A percentile compares a stretch with the other conserved stretches of the same genome.
phyloP scores from a whole-genome alignment of 2,329 filamentous ascomycete genomes.

The Hymenoscyphus occultus region DNA sequence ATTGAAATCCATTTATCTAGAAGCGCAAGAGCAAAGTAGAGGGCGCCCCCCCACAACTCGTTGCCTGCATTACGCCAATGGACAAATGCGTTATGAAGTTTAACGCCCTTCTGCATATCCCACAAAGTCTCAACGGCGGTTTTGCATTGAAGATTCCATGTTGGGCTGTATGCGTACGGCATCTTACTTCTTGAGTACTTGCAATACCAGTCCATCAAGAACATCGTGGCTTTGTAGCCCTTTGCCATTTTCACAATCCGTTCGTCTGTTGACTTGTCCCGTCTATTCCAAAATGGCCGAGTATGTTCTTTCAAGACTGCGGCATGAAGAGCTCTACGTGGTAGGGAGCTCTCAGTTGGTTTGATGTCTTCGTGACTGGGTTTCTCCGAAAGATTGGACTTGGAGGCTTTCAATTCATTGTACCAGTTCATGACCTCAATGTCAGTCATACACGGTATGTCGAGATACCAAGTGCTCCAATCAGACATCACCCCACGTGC shows the following conservation, averaged over 20 bases:
- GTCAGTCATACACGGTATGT: conserved; percentile 48
- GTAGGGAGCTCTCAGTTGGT: conserved; percentile 33
- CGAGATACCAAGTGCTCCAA: conserved; percentile 57
- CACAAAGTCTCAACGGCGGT: conserved; percentile 51
- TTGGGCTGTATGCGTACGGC: conserved; percentile 42
- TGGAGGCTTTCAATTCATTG: conserved; percentile 31
- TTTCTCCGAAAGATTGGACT: conserved; percentile 19
- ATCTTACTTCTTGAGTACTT: conserved; percentile 41
- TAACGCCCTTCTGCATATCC: conserved; percentile 52
- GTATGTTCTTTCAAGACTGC: conserved; percentile 32
- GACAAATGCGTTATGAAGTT: conserved; percentile 54
- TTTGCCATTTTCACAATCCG: conserved; percentile 49
- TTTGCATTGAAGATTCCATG: conserved; percentile 55
- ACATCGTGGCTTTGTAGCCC: conserved; percentile 42
- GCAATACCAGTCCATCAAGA: conserved; percentile 36
- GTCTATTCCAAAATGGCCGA: conserved; percentile 40
- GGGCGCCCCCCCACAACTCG: conserved; percentile 42
- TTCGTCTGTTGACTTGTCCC: conserved; percentile 42
- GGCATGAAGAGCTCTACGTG: conserved; percentile 32
- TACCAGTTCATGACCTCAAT: conserved; percentile 50
- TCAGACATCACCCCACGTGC: conserved; percentile 52
- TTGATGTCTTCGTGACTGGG: conserved; percentile 32
- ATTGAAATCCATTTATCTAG: conserved; percentile 54
- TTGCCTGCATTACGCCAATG: conserved; percentile 55
- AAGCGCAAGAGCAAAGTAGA: conserved; percentile 53